Conservation (phyloP, 345 rosid species). For the Dovyalis caffra region DNA sequence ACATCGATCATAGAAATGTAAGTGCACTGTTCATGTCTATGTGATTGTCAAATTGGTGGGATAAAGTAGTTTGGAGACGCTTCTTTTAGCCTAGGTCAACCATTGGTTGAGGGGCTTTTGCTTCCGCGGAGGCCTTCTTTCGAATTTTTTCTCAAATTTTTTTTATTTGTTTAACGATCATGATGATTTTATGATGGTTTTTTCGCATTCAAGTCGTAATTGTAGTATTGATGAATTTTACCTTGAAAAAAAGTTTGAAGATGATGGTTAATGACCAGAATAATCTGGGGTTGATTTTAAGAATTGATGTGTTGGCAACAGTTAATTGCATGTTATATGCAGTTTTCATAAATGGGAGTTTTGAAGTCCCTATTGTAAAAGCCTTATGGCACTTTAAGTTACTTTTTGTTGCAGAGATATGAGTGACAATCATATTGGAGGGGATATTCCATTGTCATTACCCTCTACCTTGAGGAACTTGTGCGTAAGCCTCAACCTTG, state of each 20-base stretch:
- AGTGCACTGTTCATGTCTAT: conserved; percentile 30
- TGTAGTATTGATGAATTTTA: not conserved
- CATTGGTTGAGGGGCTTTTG: no score
- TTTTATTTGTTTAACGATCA: not conserved
- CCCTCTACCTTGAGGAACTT: conserved; percentile 64
- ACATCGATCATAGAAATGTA: conserved; percentile 68
- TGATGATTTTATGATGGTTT: not conserved
- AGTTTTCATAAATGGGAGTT: not conserved
- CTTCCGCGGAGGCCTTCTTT: no score
- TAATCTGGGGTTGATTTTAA: not conserved
- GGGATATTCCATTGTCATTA: conserved; percentile 66
- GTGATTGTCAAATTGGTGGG: not conserved
- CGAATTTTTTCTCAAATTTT: not conserved
- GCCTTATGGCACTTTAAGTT: conserved; percentile 6
- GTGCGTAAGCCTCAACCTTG: conserved; percentile 38
- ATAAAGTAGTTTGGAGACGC: not conserved
- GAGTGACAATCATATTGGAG: conserved; percentile 79
- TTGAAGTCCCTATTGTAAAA: not conserved
- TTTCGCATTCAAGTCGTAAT: not conserved
- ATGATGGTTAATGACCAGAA: not conserved
- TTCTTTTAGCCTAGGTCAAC: no score
- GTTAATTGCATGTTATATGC: not conserved
- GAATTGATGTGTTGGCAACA: not conserved
- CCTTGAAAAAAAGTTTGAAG: not conserved
- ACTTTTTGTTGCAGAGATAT: conserved; percentile 63